Evolutionary conservation across 257 asterid species (phyloP).

Genomic region (Cruciata laevipes): DNA sequence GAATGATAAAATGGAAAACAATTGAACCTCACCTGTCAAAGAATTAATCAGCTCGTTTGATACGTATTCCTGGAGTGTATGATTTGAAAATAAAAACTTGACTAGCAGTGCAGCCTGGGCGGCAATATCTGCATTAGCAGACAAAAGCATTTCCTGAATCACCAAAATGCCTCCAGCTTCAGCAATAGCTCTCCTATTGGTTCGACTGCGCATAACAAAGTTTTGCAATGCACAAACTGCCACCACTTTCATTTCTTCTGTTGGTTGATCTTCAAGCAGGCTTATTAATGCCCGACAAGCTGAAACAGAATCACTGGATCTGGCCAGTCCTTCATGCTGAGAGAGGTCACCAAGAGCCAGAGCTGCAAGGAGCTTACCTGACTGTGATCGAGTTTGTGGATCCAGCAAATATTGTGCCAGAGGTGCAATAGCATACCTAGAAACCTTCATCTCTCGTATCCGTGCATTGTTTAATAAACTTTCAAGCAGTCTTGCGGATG

Average conservation of each 20-base stretch:
- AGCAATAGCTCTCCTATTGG: constrained; percentile 79
- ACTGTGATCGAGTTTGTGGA: constrained; percentile 70
- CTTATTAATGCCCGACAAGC: constrained; percentile 73
- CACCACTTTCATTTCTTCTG: constrained; percentile 73
- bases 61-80: constrained; percentile 79
- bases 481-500: constrained; percentile 61
- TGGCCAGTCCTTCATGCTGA: constrained; percentile 81
- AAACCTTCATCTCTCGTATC: constrained; percentile 68
- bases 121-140: constrained; percentile 54
- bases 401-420: constrained; percentile 79
- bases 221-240: constrained; percentile 79
- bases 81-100: constrained; percentile 72
- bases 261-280: constrained; percentile 62
- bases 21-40: constrained; percentile 52
- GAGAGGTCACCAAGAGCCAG: constrained; percentile 88
- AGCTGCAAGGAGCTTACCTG: constrained; percentile 67
- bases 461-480: constrained; percentile 54
- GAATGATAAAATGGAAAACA: neutral
- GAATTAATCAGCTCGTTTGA: constrained; percentile 73
- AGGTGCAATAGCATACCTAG: constrained; percentile 76
- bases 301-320: constrained; percentile 63
- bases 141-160: constrained; percentile 61
- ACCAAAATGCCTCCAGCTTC: constrained; percentile 78
- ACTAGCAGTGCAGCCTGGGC: constrained; percentile 65
- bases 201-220: constrained; percentile 75